Conservation (phyloP, 1,139 yeast species). For the Diutina ranongensis region DNA sequence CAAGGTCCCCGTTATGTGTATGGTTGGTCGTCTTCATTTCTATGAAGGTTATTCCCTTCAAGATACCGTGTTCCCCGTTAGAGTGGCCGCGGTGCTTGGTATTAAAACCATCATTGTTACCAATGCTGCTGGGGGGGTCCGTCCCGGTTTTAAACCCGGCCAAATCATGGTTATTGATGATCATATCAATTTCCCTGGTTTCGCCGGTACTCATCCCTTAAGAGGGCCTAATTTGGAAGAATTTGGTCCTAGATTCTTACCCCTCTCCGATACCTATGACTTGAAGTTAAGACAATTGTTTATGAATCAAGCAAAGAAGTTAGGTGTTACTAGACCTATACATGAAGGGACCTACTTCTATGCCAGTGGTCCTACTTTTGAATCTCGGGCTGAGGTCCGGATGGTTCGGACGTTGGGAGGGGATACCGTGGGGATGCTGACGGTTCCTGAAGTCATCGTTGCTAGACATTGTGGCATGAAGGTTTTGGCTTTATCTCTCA, state of each 20-base stretch:
- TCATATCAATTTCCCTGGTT: conserved; percentile 84
- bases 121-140: conserved; percentile 91
- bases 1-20: conserved; percentile 73
- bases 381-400: conserved; percentile 86
- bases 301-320: conserved; percentile 38
- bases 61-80: conserved; percentile 76
- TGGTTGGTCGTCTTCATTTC: conserved; percentile 88
- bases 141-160: conserved; percentile 57
- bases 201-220: conserved; percentile 80
- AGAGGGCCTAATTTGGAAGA: conserved; percentile 75
- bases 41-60: conserved; percentile 82
- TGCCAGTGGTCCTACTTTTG: conserved; percentile 92
- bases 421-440: conserved; percentile 96
- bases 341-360: conserved; percentile 83
- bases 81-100: conserved; percentile 59
- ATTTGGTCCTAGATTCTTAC: conserved; percentile 80
- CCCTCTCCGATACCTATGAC: conserved; percentile 85
- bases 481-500: conserved; percentile 75
- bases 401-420: conserved; percentile 65
- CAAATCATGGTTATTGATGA: conserved; percentile 85
- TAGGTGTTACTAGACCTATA: conserved; percentile 46
- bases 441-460: conserved; percentile 89
- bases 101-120: conserved; percentile 61
- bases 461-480: conserved; percentile 81
- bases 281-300: conserved; percentile 51